Evolutionary conservation across 2,329 filamentous ascomycete genomes (phyloP).

Genomic region (Sporothrix brunneoviolacea): DNA sequence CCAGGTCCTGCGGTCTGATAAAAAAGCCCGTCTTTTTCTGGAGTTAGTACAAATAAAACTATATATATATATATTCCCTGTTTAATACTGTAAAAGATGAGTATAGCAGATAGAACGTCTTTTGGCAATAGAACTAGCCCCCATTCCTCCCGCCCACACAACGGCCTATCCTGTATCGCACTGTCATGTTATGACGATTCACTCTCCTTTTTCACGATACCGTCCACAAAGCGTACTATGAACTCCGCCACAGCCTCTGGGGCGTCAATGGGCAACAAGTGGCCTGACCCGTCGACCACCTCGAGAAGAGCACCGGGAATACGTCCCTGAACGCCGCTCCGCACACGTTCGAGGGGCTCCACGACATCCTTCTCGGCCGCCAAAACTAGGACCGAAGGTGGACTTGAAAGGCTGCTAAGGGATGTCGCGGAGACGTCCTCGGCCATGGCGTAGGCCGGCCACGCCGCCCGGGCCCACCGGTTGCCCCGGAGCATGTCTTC

Average conservation of each 20-base stretch:
- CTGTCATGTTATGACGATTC: too few species aligned
- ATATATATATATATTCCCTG: too few species aligned
- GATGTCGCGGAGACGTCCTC: constrained; percentile 25
- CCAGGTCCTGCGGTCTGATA: too few species aligned
- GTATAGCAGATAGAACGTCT: too few species aligned
- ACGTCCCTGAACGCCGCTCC: constrained; percentile 20
- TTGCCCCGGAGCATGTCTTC: constrained; percentile 26
- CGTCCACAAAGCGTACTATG: constrained; percentile 21
- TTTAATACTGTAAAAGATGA: too few species aligned
- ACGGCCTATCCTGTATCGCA: too few species aligned
- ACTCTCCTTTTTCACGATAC: background rate
- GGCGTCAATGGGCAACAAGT: constrained; percentile 15
- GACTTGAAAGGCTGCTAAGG: background rate
- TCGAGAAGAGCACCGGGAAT: constrained; percentile 14
- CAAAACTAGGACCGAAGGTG: constrained; percentile 22
- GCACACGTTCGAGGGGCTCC: constrained; percentile 23
- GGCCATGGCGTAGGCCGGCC: constrained; percentile 29
- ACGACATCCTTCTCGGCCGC: constrained; percentile 22
- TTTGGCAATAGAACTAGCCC: too few species aligned
- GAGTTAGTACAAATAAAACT: too few species aligned
- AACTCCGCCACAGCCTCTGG: constrained; percentile 8
- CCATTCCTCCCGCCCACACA: too few species aligned
- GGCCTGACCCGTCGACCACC: constrained; percentile 17
- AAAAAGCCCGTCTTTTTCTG: too few species aligned
- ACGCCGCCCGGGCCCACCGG: constrained; percentile 26